Percentiles rank a stretch among this genome's conserved stretches.
Evolutionary conservation across 495 filamentous ascomycete species (phyloP).

Genomic region (Arthonia radiata): DNA sequence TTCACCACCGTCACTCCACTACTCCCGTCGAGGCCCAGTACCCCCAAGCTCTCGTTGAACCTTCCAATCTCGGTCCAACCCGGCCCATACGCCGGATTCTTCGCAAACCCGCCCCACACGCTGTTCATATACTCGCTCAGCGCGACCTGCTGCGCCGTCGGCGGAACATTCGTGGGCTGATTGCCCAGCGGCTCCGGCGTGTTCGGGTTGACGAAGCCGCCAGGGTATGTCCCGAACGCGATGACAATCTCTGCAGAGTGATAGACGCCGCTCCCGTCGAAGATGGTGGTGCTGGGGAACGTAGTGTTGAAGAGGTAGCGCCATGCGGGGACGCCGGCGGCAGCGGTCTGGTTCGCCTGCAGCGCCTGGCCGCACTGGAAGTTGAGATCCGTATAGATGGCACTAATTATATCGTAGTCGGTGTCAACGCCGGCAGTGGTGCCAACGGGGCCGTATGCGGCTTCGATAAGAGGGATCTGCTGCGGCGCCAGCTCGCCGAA

Average conservation of each 20-base stretch:
- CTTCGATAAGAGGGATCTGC: constrained; percentile 1
- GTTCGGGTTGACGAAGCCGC: background rate
- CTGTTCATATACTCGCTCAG: constrained; percentile 10
- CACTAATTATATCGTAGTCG: constrained; percentile 8
- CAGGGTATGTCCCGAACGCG: constrained; percentile 13
- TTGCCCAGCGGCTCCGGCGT: background rate
- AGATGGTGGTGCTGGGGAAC: constrained; percentile 11
- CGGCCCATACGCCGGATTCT: constrained; percentile 9
- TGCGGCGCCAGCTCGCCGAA: constrained; percentile 1
- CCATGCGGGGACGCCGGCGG: constrained; percentile 8
- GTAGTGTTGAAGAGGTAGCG: constrained; percentile 14
- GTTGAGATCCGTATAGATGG: constrained; percentile 9
- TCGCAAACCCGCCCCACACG: constrained; percentile 14
- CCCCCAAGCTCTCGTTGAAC: too few species aligned
- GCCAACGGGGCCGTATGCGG: constrained; percentile 3
- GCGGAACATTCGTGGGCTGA: background rate
- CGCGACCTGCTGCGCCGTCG: constrained; percentile 8
- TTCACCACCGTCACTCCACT: too few species aligned
- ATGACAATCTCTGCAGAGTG: constrained; percentile 11
- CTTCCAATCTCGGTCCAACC: too few species aligned
- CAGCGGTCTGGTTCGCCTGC: constrained; percentile 7
- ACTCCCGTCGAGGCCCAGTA: too few species aligned
- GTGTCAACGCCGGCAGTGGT: too few species aligned
- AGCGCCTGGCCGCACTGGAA: constrained; percentile 9
- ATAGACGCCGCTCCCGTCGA: constrained; percentile 7